These are phyloP conservation scores for Ustilago crameri DNA, from an alignment of 1,284 basidiomycete genomes.

Conservation along the genomic window DNA sequence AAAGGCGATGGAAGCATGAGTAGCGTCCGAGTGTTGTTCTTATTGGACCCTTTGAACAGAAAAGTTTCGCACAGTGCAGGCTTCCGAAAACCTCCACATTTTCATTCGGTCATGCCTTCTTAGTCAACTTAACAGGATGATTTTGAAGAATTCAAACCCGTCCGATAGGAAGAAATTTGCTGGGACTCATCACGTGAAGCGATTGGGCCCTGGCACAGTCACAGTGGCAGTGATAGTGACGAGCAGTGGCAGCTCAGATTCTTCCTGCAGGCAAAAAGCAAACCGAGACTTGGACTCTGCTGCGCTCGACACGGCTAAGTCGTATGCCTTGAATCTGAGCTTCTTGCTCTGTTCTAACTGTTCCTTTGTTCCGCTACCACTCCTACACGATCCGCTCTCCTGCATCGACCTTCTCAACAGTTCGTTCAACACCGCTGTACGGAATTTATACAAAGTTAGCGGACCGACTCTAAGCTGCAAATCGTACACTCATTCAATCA, in stretches of 20 bases:
- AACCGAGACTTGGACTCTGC: not conserved
- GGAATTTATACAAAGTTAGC: no score
- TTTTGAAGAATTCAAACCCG: slow-evolving; percentile 5
- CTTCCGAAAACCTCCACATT: slow-evolving; percentile 1
- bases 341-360: not conserved
- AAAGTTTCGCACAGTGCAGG: not conserved
- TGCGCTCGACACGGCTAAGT: not conserved
- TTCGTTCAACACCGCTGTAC: no score
- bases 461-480: no score
- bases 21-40: slow-evolving; percentile 1
- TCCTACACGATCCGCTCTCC: not conserved
- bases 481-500: no score
- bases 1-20: not conserved
- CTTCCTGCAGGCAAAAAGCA: slow-evolving; percentile 14
- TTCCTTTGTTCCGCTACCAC: not conserved
- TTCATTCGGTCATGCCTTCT: no score
- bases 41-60: not conserved
- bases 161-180: slow-evolving; percentile 44
- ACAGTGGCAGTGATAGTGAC: not conserved
- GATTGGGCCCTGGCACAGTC: slow-evolving; percentile 11
- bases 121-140: no score
- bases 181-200: slow-evolving; percentile 35
- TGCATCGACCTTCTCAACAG: no score
- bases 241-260: not conserved
- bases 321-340: not conserved